Conservation (phyloP, 2,329 filamentous ascomycete species). For the Grosmannia huntii region DNA sequence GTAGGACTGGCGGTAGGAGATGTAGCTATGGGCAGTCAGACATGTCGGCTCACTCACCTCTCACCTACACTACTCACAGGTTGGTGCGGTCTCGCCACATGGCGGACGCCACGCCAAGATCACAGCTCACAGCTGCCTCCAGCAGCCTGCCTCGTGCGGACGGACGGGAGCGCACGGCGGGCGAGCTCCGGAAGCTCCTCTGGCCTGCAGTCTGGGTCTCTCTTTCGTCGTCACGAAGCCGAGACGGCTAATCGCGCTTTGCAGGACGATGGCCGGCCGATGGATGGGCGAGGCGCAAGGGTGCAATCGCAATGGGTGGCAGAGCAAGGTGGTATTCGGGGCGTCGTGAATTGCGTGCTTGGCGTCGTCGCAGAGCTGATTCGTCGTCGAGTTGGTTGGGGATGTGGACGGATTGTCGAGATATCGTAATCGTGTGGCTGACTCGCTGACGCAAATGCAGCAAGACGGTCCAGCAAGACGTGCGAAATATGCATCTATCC, state of each 20-base stretch:
- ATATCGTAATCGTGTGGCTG: neutral
- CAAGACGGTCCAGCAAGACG: neutral
- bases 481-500: neutral
- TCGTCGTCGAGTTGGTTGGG: neutral
- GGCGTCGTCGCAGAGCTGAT: neutral
- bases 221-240: neutral
- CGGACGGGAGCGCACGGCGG: neutral
- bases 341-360: neutral
- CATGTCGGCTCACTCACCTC: neutral
- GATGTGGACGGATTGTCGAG: neutral
- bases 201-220: neutral
- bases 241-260: neutral
- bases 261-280: neutral
- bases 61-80: conserved; percentile 49
- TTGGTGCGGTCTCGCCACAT: conserved; percentile 99
- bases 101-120: conserved; percentile 38
- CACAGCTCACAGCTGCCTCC: conserved; percentile 5
- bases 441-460: conserved; percentile 7
- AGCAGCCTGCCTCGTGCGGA: neutral
- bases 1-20: conserved; percentile 98
- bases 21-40: conserved; percentile 50
- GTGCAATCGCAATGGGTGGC: neutral
- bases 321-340: neutral
- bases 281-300: neutral
- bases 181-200: neutral